phyloP scores from a whole-genome alignment of 768 basidiomycete genomes.

The Kwoniella sp. region DNA sequence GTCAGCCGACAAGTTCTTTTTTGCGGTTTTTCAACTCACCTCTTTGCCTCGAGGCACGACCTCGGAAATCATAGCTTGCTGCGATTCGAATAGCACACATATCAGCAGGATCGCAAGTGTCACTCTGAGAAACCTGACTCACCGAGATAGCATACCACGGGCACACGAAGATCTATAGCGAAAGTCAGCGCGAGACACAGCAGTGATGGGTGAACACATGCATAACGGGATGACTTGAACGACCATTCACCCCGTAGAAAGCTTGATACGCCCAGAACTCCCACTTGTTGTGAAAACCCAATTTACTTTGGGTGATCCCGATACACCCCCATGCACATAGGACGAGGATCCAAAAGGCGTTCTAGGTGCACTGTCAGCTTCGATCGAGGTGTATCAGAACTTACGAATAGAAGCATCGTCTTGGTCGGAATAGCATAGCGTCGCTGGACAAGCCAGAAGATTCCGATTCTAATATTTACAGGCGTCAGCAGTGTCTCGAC shows the following conservation, averaged over 20 bases:
- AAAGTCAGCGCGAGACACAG: background rate
- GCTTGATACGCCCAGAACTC: conserved; percentile 69
- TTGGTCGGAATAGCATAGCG: conserved; percentile 45
- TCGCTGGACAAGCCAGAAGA: conserved; percentile 50
- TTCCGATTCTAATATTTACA: conserved; percentile 33
- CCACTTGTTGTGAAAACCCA: conserved; percentile 83
- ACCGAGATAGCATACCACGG: conserved; percentile 80
- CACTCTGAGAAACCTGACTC: conserved; percentile 13
- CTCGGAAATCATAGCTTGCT: conserved; percentile 60
- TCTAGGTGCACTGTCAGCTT: conserved; percentile 49
- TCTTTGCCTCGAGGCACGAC: conserved; percentile 84
- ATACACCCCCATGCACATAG: conserved; percentile 67
- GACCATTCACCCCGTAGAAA: conserved; percentile 21
- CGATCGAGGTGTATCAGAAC: conserved; percentile 3
- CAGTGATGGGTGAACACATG: too few species aligned
- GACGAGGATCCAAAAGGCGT: conserved; percentile 49
- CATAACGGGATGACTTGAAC: too few species aligned
- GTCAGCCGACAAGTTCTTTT: background rate
- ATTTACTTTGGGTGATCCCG: conserved; percentile 71
- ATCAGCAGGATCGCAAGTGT: background rate
- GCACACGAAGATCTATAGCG: conserved; percentile 63
- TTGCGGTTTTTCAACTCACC: conserved; percentile 23
- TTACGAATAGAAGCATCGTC: conserved; percentile 44
- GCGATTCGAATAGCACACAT: conserved; percentile 45
- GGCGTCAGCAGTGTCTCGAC: background rate